Evolutionary conservation across 2,329 filamentous ascomycete species (phyloP).

Genomic region (Fusarium nisikadoi): DNA sequence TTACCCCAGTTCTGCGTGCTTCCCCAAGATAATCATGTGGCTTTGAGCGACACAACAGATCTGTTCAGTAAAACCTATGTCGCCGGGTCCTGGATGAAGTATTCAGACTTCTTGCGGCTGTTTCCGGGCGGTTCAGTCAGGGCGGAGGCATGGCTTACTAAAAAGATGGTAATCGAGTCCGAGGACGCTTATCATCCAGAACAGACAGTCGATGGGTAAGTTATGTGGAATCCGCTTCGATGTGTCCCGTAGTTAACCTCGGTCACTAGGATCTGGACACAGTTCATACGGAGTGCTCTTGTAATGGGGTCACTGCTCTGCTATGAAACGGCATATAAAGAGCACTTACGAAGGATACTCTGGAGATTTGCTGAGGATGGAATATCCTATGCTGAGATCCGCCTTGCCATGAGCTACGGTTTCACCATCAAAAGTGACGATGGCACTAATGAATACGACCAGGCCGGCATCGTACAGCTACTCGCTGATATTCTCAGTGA

Average conservation of each 20-base stretch:
- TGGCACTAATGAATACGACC: not conserved
- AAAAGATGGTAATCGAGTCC: not conserved
- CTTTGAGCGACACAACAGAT: not conserved
- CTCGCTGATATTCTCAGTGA: not conserved
- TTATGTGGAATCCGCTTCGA: no score
- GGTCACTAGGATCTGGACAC: not conserved
- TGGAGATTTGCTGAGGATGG: not conserved
- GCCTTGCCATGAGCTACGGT: not conserved
- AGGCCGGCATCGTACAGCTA: not conserved
- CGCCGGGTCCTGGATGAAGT: not conserved
- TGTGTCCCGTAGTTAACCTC: no score
- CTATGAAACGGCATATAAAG: not conserved
- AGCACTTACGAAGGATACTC: not conserved
- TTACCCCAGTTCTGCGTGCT: not conserved
- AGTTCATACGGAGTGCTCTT: not conserved
- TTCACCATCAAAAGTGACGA: not conserved
- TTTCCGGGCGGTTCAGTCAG: not conserved
- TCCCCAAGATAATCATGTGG: not conserved
- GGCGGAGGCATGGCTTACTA: not conserved
- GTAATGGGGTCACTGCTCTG: not conserved
- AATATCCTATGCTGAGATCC: not conserved
- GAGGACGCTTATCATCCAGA: not conserved
- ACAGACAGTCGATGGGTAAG: not conserved
- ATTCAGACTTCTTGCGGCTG: not conserved
- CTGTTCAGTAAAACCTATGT: not conserved